Base-by-base conservation (phyloP, 2,329 filamentous ascomycete genomes). In the Calonectria naviculata region DNA sequence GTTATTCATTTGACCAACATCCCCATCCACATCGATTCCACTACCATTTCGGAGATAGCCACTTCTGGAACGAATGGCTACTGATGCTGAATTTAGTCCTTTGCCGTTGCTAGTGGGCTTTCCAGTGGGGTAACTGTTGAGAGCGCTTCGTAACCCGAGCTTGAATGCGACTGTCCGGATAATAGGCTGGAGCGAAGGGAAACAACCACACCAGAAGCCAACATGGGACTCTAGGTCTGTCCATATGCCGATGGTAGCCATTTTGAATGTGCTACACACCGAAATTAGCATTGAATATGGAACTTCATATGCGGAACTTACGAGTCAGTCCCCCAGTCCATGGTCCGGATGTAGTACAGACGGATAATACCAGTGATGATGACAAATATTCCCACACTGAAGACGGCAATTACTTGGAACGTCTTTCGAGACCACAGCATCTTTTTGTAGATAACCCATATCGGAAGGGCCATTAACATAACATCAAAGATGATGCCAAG, bases 171-270 rank as follows among this genome's bases (percentile, higher is more conserved):
- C n/a, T 19, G 78, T 62, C 29, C 83, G 81, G 8, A 84, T 68
- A 19, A 85, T 67, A 3, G 83, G 83, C 44, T 85, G 83, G 13
- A 85, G 72, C 2, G 84, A 79, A 5, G 84, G 83, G 44, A 85
- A 83, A 70, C 83, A 86, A 15, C 80, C 78, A 54, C 83, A 83
- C 84, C 84, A 86, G 34, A 86, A 76, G n/a, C 84, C 85, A 49
- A 83, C 76, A 69, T 86, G 84, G 49, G 81, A 78, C 72, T 86
- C 84, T 6, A 85, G 75, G 62, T 84, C 81, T 9, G 83, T 85
- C 84, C 83, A 86, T 10, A 81, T 74, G 34, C 77, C 79, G n/a
- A 81, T 78, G 7, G 73, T 80, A 17, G 79, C 73, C 76, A 85
- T 84, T 21, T 81, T 80, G 71, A 80, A 83, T 3, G 83, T 85